Conservation (phyloP, 2,329 filamentous ascomycete species). For the Fusarium napiforme region DNA sequence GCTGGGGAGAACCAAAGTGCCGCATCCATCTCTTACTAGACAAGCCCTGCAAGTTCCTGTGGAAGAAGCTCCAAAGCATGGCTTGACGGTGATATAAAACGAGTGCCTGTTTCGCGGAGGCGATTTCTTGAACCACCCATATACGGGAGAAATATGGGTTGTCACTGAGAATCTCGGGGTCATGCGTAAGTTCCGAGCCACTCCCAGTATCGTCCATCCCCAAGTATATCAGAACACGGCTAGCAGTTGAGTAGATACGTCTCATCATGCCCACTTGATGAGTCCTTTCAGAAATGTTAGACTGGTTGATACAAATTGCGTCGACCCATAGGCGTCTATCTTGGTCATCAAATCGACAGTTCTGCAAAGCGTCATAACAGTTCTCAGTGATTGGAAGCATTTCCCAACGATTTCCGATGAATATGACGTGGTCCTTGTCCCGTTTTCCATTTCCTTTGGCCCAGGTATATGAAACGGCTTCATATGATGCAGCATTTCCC, state of each 20-base stretch:
- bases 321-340: not conserved
- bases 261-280: not conserved
- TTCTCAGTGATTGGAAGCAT: not conserved
- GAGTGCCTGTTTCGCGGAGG: fast-evolving
- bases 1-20: not conserved
- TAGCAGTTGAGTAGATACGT: not conserved
- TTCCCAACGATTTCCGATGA: not conserved
- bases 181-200: fast-evolving
- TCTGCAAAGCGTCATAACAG: not conserved
- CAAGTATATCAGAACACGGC: not conserved
- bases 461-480: conserved; percentile 3
- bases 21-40: not conserved
- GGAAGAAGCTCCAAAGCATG: not conserved
- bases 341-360: not conserved
- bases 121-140: not conserved
- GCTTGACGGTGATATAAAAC: not conserved
- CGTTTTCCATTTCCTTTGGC: not conserved
- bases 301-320: not conserved
- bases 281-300: not conserved
- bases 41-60: fast-evolving
- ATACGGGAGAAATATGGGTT: conserved; percentile 1
- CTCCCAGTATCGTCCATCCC: fast-evolving
- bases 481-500: not conserved
- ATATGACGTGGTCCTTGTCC: not conserved
- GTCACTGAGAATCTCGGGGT: not conserved